Evolutionary conservation across 2,329 filamentous ascomycete species (phyloP), one percentile per base, ranked within the genome.

Genomic region (Monosporascus cannonballus): DNA sequence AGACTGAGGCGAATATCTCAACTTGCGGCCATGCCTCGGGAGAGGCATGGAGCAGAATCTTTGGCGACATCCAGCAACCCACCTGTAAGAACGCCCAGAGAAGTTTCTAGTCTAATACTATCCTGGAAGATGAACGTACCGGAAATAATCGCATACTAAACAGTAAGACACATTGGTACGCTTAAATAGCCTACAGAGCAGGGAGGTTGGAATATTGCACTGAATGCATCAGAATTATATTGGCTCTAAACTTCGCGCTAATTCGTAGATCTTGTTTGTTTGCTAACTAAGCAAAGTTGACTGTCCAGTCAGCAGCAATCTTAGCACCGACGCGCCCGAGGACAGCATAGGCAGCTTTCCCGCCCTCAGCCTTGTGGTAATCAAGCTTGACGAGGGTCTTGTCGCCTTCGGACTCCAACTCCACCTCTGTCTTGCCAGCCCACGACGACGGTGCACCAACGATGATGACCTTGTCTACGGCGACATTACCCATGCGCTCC

Each of bases 401-500:
- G 64, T 76, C 74, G 47, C 79, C 80, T 52, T 75, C 77, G 34
- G 75, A 75, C 66, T 76, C 74, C 50, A 81, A 78, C 63, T 69
- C 79, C 1, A 85, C 85, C 58, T 76, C 78, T 57, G 71, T 76
- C 73, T 83, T 86, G 48, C 73, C 74, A 56, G 80, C 80, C 92
- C 91, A 96, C 20, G 74, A 71, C 36, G 78, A 75, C 1, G 90
- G 89, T 3, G 89, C 90, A 45, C 89, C 90, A 20, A 97, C 84
- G 48, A 99, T 63, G 47, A 97, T 77, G 51, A 97, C 80, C 72
- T 87, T 91, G 74, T 96, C 91, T 1, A 97, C 84, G 7, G 79
- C 75, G 3, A 97, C 90, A 45, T 81, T 77, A 30, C 80, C 78
- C 87, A 96, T 95, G 6, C 73, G 77, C 77, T 93, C 89, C 56